Conservation (phyloP, 2,329 filamentous ascomycete species). For the Lasiodiplodia sp. region DNA sequence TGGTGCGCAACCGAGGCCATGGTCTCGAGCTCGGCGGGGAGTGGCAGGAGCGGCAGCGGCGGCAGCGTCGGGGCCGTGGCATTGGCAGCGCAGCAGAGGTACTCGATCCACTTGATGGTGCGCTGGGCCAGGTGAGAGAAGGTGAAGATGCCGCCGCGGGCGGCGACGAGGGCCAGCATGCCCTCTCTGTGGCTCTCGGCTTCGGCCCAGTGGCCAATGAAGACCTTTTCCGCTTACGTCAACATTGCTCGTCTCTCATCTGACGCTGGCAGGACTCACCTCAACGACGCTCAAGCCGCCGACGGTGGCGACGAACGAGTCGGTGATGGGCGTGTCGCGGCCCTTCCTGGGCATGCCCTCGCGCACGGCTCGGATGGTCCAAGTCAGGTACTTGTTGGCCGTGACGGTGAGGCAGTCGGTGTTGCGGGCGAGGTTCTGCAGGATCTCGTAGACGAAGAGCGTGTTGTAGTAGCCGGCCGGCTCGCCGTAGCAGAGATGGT, state of each 20-base stretch:
- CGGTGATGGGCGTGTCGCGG: background rate
- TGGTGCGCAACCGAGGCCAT: background rate
- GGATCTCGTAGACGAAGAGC: background rate
- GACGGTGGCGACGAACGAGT: background rate
- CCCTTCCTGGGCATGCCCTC: conserved; percentile 1
- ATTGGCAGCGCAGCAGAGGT: background rate
- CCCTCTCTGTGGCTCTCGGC: background rate
- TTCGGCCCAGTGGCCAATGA: background rate
- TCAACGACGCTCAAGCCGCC: background rate
- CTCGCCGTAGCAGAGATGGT: background rate
- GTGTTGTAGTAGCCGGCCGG: background rate
- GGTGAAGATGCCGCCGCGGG: conserved; percentile 4
- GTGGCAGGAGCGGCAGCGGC: background rate
- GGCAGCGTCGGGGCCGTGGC: background rate
- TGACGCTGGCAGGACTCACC: background rate
- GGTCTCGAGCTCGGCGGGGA: background rate
- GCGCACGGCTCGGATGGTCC: background rate
- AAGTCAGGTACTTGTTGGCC: background rate
- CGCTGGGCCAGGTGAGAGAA: background rate
- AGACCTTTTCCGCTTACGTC: background rate
- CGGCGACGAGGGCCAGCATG: conserved; percentile 2
- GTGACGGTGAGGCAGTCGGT: background rate
- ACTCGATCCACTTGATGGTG: conserved; percentile 6
- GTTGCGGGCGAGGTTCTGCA: background rate
- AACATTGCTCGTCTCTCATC: background rate